Conservation (phyloP, 768 basidiomycete genomes). For the Pluteus cervinus region DNA sequence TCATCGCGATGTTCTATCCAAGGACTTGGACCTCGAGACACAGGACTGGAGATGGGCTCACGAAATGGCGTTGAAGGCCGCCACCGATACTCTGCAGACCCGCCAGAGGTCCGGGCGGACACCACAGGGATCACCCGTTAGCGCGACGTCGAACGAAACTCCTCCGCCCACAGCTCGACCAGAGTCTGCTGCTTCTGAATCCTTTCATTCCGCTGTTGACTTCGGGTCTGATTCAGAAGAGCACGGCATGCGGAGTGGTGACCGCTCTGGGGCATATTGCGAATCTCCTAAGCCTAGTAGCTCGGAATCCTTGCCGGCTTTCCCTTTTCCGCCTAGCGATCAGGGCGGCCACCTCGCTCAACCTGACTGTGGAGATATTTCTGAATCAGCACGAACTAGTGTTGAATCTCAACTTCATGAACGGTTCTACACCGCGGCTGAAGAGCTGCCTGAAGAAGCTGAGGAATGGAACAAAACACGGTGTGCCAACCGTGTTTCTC, state of each 20-base stretch:
- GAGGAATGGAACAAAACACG: constrained; percentile 86
- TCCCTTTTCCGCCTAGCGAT: not conserved
- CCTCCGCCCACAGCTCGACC: constrained; percentile 21
- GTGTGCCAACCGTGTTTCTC: constrained; percentile 78
- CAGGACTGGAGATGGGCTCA: constrained; percentile 61
- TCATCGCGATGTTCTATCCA: constrained; percentile 66
- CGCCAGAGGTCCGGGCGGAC: constrained; percentile 28
- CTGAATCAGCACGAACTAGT: no score
- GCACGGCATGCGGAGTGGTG: constrained; percentile 31
- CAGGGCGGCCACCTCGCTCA: not conserved
- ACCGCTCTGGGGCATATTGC: no score
- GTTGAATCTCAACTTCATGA: constrained; percentile 30
- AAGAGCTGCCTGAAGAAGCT: constrained; percentile 61
- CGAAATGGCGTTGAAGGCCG: constrained; percentile 66
- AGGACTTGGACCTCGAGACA: constrained; percentile 71
- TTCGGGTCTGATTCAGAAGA: constrained; percentile 43
- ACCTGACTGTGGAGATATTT: not conserved
- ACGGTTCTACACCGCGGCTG: constrained; percentile 37
- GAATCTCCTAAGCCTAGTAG: no score
- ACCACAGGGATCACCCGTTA: constrained; percentile 32
- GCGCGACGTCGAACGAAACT: constrained; percentile 9
- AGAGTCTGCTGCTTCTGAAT: constrained; percentile 48
- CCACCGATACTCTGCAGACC: constrained; percentile 57
- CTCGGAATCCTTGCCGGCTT: no score
- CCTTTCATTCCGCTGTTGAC: constrained; percentile 67